These are phyloP conservation scores for Skeletonema menzelii DNA, from an alignment of 108 stramenopile species.

Conservation along the genomic window DNA sequence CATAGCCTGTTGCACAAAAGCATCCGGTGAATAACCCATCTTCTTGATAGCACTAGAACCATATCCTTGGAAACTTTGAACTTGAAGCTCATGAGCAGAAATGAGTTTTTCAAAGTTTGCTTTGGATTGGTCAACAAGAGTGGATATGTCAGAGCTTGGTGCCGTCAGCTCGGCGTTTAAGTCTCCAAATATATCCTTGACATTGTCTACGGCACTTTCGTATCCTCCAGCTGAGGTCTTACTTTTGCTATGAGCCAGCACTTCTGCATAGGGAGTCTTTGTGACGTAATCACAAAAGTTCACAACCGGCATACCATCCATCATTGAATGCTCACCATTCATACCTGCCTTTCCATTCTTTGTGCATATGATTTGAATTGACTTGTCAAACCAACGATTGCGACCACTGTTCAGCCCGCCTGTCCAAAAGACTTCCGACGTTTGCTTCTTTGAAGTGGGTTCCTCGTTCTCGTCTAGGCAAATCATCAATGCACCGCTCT, in stretches of 20 bases:
- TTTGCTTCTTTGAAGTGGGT: conserved; percentile 60
- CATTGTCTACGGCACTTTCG: conserved; percentile 43
- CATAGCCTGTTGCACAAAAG: conserved; percentile 86
- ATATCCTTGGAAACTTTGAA: conserved; percentile 76
- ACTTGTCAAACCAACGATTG: conserved; percentile 92
- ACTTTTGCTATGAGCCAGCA: conserved; percentile 16
- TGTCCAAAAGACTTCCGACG: conserved; percentile 55
- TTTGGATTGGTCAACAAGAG: conserved; percentile 27
- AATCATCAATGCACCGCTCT: conserved; percentile 80
- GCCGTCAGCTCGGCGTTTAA: conserved; percentile 32
- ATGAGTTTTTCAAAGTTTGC: conserved; percentile 49
- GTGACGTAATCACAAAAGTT: conserved; percentile 64
- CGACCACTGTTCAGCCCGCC: conserved; percentile 53
- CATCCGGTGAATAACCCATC: conserved; percentile 84
- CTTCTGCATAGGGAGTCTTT: conserved; percentile 58
- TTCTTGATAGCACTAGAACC: conserved; percentile 76
- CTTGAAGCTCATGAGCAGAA: conserved; percentile 52
- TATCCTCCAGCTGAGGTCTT: conserved; percentile 9
- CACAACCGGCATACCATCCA: conserved; percentile 91
- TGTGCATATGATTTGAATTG: conserved; percentile 79
- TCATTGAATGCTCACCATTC: conserved; percentile 88
- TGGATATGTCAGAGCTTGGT: conserved; percentile 22
- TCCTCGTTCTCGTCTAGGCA: conserved; percentile 72
- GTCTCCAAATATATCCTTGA: conserved; percentile 65
- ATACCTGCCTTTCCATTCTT: conserved; percentile 87